Percentiles rank a stretch among this genome's conserved stretches.
Conservation (phyloP, 2,329 filamentous ascomycete genomes). For the Pseudocercospora vitis region DNA sequence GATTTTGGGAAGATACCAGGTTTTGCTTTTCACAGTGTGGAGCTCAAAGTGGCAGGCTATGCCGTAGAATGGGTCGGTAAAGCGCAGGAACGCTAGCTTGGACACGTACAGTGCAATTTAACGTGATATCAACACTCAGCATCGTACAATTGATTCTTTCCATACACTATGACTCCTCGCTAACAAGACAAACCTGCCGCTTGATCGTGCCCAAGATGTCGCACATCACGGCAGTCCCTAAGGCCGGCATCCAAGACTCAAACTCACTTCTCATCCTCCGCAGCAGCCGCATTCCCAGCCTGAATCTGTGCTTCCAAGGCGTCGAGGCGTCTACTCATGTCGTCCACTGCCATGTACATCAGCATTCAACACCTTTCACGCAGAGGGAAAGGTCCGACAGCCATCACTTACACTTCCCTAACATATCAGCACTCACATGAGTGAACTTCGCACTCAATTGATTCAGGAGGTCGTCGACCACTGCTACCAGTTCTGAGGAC, state of each 20-base stretch:
- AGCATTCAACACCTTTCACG: background rate
- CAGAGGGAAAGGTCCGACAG: too few relatives aligned
- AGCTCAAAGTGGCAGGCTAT: background rate
- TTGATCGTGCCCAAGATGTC: too few relatives aligned
- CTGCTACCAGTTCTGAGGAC: slow-evolving; percentile 67
- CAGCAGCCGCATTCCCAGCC: slow-evolving; percentile 47
- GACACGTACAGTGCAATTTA: background rate
- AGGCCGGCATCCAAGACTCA: too few relatives aligned
- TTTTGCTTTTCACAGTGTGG: slow-evolving; percentile 3
- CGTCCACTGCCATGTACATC: slow-evolving; percentile 68
- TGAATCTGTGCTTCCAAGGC: slow-evolving; percentile 74
- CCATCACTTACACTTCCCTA: slow-evolving; percentile 82
- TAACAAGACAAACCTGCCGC: background rate
- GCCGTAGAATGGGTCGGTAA: background rate
- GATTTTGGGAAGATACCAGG: slow-evolving; percentile 5
- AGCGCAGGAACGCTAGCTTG: background rate
- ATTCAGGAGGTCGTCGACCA: slow-evolving; percentile 84
- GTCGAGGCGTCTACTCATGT: slow-evolving; percentile 85
- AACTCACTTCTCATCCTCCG: background rate
- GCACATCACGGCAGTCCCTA: too few relatives aligned
- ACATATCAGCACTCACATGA: slow-evolving; percentile 79
- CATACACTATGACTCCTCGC: slow-evolving; percentile 1
- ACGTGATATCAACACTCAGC: too few relatives aligned
- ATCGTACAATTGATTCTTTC: background rate
- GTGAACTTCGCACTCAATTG: slow-evolving; percentile 83